Evolutionary conservation across 1,139 yeast genomes (phyloP), one percentile per base, ranked within the genome.

Genomic region (Petasospora rhodanensis): DNA sequence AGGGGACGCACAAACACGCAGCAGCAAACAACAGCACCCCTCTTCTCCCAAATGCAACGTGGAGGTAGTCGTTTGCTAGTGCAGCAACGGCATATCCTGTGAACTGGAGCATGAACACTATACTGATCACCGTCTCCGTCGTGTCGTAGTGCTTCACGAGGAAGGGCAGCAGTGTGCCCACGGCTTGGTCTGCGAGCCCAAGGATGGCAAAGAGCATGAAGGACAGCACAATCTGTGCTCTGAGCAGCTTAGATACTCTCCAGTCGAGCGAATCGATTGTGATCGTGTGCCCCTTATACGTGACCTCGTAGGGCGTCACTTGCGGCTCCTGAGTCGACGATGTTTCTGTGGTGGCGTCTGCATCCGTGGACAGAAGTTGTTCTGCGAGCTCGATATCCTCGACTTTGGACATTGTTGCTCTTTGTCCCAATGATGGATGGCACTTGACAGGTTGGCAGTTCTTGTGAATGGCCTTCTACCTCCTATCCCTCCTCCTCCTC

Each of bases 131-230:
- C 0, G 61, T 49, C 34, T 77, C 73, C 41, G 68, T 60, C 6
- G 75, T 63, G 0, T 58, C 20, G 45, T 73, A 76, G 29, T 67
- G 51, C 4, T 51, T 52, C 35, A 73, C 68, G 18, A 76, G 45
- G 26, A 64, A 58, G 1, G 80, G 79, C 32, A 76, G 60, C 28
- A 76, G 52, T 0, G 81, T 65, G 0, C 82, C 82, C 11, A 74
- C 58, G 0, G 78, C 62, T 49, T 75, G 81, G 40, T 76, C 82
- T 3, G 68, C 63, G n/a, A 75, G 47, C 0, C 83, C 83, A 39
- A 73, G 58, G 5, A 72, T 45, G 3, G 62, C 52, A 45, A 74
- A 68, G 1, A 66, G 54, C 4, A 55, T 22, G 38, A 61, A 69
- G 1, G 67, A 53, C 0, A 66, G 49, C 0, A 59, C 2, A 14